Base-by-base conservation (phyloP, 164 flowering plant genomes). In the Stephania yunnanensis region DNA sequence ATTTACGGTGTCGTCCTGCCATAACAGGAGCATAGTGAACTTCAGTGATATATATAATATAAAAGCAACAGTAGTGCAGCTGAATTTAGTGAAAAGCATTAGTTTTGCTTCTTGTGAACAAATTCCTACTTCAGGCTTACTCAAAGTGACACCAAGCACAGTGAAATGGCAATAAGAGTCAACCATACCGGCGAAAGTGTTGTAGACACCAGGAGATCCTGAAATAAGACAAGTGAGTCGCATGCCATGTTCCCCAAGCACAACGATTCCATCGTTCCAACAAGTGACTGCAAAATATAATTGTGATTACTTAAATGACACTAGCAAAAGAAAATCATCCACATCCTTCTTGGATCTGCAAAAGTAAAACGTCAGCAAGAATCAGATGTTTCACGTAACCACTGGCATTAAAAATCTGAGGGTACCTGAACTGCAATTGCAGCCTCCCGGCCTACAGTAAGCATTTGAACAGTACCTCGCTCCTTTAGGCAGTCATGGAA, bases 401-500 rank as follows among this genome's bases (percentile, higher is more conserved):
- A 13, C 65, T 10, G 42, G 42, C 42, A 36, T 36, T 36, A 36
- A 36, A 36, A 36, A 36, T 36, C 42, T 36, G 9, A 74, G 46
- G 83, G 52, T 73, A 95, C 98, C 99, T 96, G 97, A 83, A 96
- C 91, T 80, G 90, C 98, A 76, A 96, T 82, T 58, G 99, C 98
- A 78, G 93, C 97, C 80, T 96, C 99, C 74, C 98, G 84, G 5
- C 97, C 90, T 9, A 94, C 80, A 45, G 99, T 92, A 73, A 96
- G 81, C 97, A 96, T 94, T 84, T 93, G 95, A 68, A 94, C 90
- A 48, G 95, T 91, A 79, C 97, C 95, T 68, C 95, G 91, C 80
- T 96, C 98, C 82, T 80, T 88, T 70, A 96, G 84, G 81, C 90
- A 86, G 80, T 94, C 95, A 70, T 87, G 90, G 79, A 94, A 96